These are phyloP conservation scores for Gynostemma pentaphyllum DNA, from an alignment of 306 rosid genomes.

Conservation along the genomic window DNA sequence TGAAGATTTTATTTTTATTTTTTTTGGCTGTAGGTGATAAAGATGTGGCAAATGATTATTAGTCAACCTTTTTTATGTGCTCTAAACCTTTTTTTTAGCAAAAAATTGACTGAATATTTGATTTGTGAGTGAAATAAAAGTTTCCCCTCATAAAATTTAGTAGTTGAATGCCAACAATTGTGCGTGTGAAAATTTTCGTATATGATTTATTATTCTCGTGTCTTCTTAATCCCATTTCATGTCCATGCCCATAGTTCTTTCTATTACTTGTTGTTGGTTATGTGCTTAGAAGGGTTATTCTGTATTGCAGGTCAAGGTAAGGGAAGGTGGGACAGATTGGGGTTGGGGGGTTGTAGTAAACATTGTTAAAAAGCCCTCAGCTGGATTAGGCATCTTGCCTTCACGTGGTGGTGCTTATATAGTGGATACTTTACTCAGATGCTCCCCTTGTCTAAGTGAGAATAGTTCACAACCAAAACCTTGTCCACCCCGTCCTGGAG, in stretches of 20 bases:
- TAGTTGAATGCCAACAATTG: neutral
- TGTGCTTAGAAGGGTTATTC: neutral
- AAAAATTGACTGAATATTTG: neutral
- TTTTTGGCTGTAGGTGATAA: too few species aligned
- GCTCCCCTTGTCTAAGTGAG: slow-evolving; percentile 77
- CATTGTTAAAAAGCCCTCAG: slow-evolving; percentile 74
- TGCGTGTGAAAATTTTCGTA: neutral
- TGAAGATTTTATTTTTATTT: too few species aligned
- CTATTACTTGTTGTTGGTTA: neutral
- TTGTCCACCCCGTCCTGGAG: slow-evolving; percentile 89
- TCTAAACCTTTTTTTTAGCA: neutral
- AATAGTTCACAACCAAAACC: slow-evolving; percentile 80
- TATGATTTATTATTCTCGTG: neutral
- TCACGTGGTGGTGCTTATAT: slow-evolving; percentile 62
- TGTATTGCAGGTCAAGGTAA: slow-evolving; percentile 54
- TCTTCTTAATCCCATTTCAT: neutral
- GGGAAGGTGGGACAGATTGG: slow-evolving; percentile 99
- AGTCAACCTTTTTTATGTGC: neutral
- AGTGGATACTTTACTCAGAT: slow-evolving; percentile 85
- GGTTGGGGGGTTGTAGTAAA: slow-evolving; percentile 99
- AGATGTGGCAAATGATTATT: slow-evolving; percentile 1
- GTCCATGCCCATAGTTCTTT: neutral
- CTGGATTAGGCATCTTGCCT: slow-evolving; percentile 18
- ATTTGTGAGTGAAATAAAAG: neutral
- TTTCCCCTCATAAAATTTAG: neutral